Evolutionary conservation across 306 rosid species (phyloP), one percentile per base, ranked within the genome.

Genomic region (Styphnolobium japonicum): DNA sequence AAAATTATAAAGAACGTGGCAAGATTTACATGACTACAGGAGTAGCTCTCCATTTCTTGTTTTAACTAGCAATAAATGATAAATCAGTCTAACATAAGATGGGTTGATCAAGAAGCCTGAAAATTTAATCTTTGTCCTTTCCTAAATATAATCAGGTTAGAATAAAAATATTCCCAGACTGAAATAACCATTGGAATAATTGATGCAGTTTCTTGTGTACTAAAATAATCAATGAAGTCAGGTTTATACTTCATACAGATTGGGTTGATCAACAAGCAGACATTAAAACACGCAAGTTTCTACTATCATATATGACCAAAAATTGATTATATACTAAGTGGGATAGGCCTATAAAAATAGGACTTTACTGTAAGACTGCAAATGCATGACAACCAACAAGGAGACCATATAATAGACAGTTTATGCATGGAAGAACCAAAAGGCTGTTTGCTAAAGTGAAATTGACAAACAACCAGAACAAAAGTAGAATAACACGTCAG

Each of bases 361-460:
- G 36, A 71, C 48, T 73, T 51, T 29, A 27, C 23, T 56, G 37
- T 27, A 29, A 42, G 22, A 27, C 51, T 25, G 60, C n/a, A 80
- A 7, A 58, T 67, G 58, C 23, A 58, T 29, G 76, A 67, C n/a
- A 68, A 60, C 19, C 10, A 71, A 11, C 16, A 60, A 39, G 4
- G 52, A 71, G 36, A 51, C 68, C 46, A 73, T 39, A 63, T 37
- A 49, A 67, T 60, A 25, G 40, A 70, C 16, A 15, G 23, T 77
- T 10, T 34, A 29, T 29, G 63, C 81, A 55, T 7, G 25, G 49
- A 78, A 81, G 78, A 77, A 42, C 21, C 63, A 48, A 51, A 62
- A 73, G 62, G 64, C 43, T 55, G 37, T 36, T 22, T 5, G 2
- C 27, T 6, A 6, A 68, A 15, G 21, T 10, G 4, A 77, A 81